Percentiles rank a stretch among this genome's conserved stretches.
phyloP scores from a whole-genome alignment of 768 basidiomycete species.

The Termitomyces sp. region DNA sequence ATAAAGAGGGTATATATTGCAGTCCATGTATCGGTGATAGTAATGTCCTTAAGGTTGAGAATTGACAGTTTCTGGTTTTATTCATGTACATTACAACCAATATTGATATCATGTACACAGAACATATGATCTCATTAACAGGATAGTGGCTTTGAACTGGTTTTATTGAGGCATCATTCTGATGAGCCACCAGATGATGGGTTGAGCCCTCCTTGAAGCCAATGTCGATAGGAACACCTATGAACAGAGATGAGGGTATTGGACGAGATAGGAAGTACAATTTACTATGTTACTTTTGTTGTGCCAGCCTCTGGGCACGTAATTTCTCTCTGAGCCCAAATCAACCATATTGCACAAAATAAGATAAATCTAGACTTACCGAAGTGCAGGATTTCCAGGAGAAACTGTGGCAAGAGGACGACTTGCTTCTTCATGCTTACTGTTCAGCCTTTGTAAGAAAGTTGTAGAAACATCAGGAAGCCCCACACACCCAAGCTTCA shows the following conservation, averaged over 20 bases:
- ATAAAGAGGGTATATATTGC: conserved; percentile 38
- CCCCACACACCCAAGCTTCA: background rate
- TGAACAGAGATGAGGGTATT: no score
- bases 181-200: background rate
- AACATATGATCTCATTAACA: no score
- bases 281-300: background rate
- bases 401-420: conserved; percentile 4
- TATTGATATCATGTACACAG: no score
- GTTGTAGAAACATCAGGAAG: background rate
- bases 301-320: background rate
- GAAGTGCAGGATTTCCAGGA: conserved; percentile 3
- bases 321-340: background rate
- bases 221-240: background rate
- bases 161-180: background rate
- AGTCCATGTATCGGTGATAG: conserved; percentile 35
- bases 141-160: no score
- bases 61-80: no score
- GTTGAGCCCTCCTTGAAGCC: background rate
- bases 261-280: background rate
- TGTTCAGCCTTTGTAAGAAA: background rate
- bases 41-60: conserved; percentile 16
- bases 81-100: no score
- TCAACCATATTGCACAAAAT: background rate
- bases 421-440: background rate
- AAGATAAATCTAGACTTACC: background rate